Evolutionary conservation across 2,329 filamentous ascomycete genomes (phyloP).

Genomic region (Fusarium gaditjirri): DNA sequence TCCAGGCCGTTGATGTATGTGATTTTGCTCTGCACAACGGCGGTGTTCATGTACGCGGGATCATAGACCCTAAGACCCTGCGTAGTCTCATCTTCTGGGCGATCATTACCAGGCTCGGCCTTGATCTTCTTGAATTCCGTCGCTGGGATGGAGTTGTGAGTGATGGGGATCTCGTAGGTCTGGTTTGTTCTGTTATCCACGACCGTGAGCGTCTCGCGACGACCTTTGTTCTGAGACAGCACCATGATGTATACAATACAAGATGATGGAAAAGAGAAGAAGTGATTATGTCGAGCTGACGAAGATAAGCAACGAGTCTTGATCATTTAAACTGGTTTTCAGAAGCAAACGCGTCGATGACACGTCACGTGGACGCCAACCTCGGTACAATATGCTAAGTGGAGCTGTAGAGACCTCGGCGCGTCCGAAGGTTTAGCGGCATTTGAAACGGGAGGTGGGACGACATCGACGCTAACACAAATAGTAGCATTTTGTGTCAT

Average conservation of each 20-base stretch:
- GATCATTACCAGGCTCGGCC: conserved; percentile 48
- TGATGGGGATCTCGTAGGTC: conserved; percentile 60
- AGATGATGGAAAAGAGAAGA: background rate
- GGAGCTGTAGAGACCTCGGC: background rate
- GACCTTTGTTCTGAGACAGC: background rate
- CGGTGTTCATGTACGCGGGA: conserved; percentile 65
- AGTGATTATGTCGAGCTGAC: background rate
- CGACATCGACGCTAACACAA: background rate
- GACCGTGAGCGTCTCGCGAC: conserved; percentile 53
- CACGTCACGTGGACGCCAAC: conserved; percentile 6
- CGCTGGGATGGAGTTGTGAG: conserved; percentile 60
- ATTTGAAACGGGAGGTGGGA: background rate
- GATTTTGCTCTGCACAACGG: conserved; percentile 60
- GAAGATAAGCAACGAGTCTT: background rate
- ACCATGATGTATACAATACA: conserved; percentile 1
- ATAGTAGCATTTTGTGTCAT: fast-evolving
- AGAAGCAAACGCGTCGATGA: background rate
- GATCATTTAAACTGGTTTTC: conserved; percentile 5
- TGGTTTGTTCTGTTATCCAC: conserved; percentile 62
- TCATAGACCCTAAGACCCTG: conserved; percentile 62
- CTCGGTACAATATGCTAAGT: conserved; percentile 4
- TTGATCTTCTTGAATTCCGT: conserved; percentile 64
- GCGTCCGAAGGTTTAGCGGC: background rate
- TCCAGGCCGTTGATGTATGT: conserved; percentile 64
- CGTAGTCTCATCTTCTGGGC: conserved; percentile 57